phyloP scores from a whole-genome alignment of 352 stramenopile species.

The Globisporangium emineosum region DNA sequence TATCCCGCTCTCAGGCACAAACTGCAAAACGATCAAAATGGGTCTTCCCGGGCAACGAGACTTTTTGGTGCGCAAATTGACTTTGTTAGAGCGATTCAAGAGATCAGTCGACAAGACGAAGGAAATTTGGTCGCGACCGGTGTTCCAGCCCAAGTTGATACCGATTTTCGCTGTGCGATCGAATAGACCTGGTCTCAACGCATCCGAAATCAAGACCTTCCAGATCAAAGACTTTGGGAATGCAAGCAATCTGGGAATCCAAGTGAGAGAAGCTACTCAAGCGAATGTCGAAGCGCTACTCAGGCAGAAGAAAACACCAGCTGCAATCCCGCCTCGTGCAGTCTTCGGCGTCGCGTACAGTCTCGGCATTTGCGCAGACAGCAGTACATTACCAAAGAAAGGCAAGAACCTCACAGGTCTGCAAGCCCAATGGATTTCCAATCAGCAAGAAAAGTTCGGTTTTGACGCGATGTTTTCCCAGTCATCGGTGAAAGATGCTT shows the following conservation, averaged over 20 bases:
- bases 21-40: constrained; percentile 24
- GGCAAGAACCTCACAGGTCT: constrained; percentile 9
- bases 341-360: constrained; percentile 41
- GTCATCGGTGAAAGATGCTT: constrained; percentile 17
- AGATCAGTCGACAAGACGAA: constrained; percentile 25
- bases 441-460: constrained; percentile 32
- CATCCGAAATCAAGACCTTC: constrained; percentile 27
- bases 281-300: constrained; percentile 26
- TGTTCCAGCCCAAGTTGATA: constrained; percentile 42
- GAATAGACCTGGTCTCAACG: background rate
- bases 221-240: constrained; percentile 38
- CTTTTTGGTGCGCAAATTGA: constrained; percentile 43
- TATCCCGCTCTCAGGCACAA: background rate
- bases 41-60: constrained; percentile 23
- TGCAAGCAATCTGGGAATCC: constrained; percentile 26
- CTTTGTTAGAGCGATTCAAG: constrained; percentile 45
- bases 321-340: background rate
- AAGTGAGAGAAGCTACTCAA: constrained; percentile 38
- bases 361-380: constrained; percentile 24
- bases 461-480: constrained; percentile 44
- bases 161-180: constrained; percentile 22
- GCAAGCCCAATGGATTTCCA: constrained; percentile 31
- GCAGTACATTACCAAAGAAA: background rate
- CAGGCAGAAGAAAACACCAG: background rate
- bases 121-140: constrained; percentile 34